A percentile compares a stretch with the other conserved stretches of the same genome.
phyloP scores from a whole-genome alignment of 169 alveolate species.

The Cyclospora cayetanensis region DNA sequence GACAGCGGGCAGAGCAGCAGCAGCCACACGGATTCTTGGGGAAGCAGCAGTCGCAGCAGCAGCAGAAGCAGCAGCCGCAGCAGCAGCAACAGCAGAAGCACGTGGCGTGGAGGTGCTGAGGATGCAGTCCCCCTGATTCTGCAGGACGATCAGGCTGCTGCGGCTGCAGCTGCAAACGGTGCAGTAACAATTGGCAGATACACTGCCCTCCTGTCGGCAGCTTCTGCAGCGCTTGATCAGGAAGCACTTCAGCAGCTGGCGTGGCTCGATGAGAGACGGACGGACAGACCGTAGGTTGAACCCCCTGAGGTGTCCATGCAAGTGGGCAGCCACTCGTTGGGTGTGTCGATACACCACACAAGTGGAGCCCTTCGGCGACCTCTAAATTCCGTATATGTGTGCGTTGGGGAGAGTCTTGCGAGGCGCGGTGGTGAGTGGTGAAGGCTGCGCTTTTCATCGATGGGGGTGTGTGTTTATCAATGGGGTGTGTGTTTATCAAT shows the following conservation, averaged over 20 bases:
- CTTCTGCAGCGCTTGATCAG: not conserved
- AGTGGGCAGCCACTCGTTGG: too few species aligned
- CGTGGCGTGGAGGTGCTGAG: not conserved
- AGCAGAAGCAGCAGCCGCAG: not conserved
- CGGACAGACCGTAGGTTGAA: not conserved
- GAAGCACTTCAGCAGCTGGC: constrained; percentile 35
- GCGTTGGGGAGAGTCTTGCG: too few species aligned
- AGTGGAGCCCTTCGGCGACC: too few species aligned
- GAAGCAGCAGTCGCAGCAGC: constrained; percentile 12
- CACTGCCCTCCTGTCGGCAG: not conserved
- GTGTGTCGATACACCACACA: too few species aligned
- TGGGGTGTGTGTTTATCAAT: too few species aligned
- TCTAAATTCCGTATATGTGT: too few species aligned
- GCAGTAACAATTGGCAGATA: not conserved
- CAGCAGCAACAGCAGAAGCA: constrained; percentile 23
- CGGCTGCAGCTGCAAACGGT: constrained; percentile 1
- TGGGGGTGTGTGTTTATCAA: too few species aligned
- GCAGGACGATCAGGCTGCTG: not conserved
- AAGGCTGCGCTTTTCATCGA: too few species aligned
- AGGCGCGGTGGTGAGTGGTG: too few species aligned
- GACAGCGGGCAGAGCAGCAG: constrained; percentile 1
- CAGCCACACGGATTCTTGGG: too few species aligned
- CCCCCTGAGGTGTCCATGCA: too few species aligned
- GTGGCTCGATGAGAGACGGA: constrained; percentile 26
- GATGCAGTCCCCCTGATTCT: not conserved